Conservation (phyloP, 192 early-diverging fungal species). For the Pilobolus umbonatus region DNA sequence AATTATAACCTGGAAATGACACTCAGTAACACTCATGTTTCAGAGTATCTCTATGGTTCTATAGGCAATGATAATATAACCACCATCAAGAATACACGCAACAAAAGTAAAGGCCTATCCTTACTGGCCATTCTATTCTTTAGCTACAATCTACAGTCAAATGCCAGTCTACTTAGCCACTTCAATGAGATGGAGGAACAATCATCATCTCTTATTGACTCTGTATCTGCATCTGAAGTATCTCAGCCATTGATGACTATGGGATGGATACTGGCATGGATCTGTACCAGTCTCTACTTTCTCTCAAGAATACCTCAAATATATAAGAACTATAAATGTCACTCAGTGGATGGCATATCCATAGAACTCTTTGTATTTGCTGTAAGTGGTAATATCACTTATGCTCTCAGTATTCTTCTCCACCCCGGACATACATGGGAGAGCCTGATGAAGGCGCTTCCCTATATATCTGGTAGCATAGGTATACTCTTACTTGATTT, state of each 20-base stretch:
- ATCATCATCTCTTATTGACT: too few relatives aligned
- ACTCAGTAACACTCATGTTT: too few relatives aligned
- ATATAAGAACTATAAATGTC: conserved; percentile 53
- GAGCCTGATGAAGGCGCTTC: conserved; percentile 30
- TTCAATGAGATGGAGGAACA: too few relatives aligned
- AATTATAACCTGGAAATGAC: too few relatives aligned
- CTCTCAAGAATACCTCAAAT: conserved; percentile 72
- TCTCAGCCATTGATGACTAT: conserved; percentile 17
- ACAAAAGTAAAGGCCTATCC: too few relatives aligned
- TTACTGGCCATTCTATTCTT: too few relatives aligned
- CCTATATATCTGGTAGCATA: conserved; percentile 59
- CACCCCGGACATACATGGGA: conserved; percentile 25
- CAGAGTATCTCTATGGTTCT: too few relatives aligned
- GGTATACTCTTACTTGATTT: conserved; percentile 66
- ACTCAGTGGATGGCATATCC: conserved; percentile 65
- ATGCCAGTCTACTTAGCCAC: too few relatives aligned
- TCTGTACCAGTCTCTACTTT: conserved; percentile 60
- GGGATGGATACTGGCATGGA: conserved; percentile 60
- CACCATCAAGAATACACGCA: too few relatives aligned
- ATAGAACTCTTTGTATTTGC: conserved; percentile 68
- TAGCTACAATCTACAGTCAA: too few relatives aligned
- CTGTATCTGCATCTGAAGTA: too few relatives aligned
- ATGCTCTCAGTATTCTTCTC: conserved; percentile 46
- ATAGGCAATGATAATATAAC: too few relatives aligned
- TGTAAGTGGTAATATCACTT: conserved; percentile 62